Percentiles rank a stretch among this genome's conserved stretches.
Conservation (phyloP, 176 grass and related monocot genomes). For the Poa pratensis region DNA sequence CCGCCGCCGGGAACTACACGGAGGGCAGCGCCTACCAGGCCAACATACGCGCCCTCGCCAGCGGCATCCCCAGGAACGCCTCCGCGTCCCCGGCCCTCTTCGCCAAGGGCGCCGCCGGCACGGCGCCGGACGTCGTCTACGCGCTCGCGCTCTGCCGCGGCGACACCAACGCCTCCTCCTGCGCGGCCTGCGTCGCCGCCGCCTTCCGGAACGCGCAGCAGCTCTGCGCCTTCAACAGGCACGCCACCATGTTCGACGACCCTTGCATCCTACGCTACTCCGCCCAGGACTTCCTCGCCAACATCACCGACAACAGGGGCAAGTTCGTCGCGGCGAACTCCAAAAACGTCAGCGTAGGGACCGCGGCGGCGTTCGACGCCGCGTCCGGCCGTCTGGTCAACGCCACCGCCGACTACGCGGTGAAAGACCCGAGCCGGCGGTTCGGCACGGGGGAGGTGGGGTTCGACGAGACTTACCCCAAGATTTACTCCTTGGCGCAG, state of each 20-base stretch:
- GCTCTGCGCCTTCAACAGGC: conserved; percentile 34
- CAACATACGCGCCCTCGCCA: conserved; percentile 39
- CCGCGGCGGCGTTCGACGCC: not conserved
- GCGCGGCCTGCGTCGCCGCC: not conserved
- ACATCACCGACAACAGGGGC: conserved; percentile 1
- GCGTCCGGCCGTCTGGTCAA: conserved; percentile 45
- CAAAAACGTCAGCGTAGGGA: conserved; percentile 1
- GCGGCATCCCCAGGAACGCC: not conserved
- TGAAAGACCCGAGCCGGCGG: not conserved
- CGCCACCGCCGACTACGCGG: conserved; percentile 46
- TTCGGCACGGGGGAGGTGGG: conserved; percentile 51
- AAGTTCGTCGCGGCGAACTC: not conserved
- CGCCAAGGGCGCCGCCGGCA: conserved; percentile 21
- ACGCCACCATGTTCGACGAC: conserved; percentile 50
- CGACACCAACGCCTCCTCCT: conserved; percentile 23
- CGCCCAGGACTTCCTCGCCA: conserved; percentile 41
- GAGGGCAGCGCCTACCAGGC: conserved; percentile 44
- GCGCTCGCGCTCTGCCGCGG: conserved; percentile 49
- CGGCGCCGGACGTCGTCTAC: conserved; percentile 29
- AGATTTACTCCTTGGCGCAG: conserved; percentile 49
- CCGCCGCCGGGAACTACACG: conserved; percentile 13
- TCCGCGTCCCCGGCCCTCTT: conserved; percentile 32
- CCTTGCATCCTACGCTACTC: conserved; percentile 64
- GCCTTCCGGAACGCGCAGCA: conserved; percentile 39
- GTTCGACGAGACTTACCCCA: conserved; percentile 15